Percentiles rank a stretch among this genome's conserved stretches.
phyloP scores from a whole-genome alignment of 2,329 filamentous ascomycete species.

The Microdochium paspali region DNA sequence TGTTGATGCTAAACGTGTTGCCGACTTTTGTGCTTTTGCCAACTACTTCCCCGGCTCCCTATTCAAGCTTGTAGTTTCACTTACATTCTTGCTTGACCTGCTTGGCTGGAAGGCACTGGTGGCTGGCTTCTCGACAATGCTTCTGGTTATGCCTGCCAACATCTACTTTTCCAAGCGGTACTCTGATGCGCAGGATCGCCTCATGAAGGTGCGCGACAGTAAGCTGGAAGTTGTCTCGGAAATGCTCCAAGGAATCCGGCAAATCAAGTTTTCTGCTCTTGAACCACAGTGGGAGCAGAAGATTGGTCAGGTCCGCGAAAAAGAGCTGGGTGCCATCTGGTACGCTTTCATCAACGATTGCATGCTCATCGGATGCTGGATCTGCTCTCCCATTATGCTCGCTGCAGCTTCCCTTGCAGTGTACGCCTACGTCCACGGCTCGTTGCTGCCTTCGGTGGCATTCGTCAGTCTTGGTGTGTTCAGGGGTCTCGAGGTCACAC shows the following conservation, averaged over 20 bases:
- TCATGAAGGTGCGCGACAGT: slow-evolving; percentile 69
- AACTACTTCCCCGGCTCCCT: slow-evolving; percentile 54
- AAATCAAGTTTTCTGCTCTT: slow-evolving; percentile 76
- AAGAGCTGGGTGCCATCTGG: slow-evolving; percentile 60
- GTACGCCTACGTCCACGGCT: slow-evolving; percentile 55
- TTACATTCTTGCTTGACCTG: slow-evolving; percentile 56
- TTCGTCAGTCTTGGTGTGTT: slow-evolving; percentile 74
- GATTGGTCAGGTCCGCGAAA: slow-evolving; percentile 54
- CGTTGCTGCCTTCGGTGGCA: slow-evolving; percentile 61
- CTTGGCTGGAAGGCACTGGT: slow-evolving; percentile 63
- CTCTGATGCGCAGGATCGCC: slow-evolving; percentile 50
- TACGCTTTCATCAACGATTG: slow-evolving; percentile 55
- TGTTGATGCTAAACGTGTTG: slow-evolving; percentile 62
- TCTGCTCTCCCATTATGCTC: slow-evolving; percentile 63
- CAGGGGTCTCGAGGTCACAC: slow-evolving; percentile 59
- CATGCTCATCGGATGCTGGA: slow-evolving; percentile 57
- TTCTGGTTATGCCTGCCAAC: slow-evolving; percentile 59
- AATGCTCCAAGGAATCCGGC: slow-evolving; percentile 67
- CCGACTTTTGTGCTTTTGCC: slow-evolving; percentile 59
- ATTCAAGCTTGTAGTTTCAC: slow-evolving; percentile 55
- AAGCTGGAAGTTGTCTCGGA: slow-evolving; percentile 72
- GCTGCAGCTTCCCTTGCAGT: slow-evolving; percentile 61
- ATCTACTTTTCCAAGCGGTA: slow-evolving; percentile 57
- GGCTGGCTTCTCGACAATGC: slow-evolving; percentile 55
- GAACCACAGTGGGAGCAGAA: slow-evolving; percentile 67